Evolutionary conservation across 352 stramenopile species (phyloP).

Genomic region (Phytophthora cryptogea): DNA sequence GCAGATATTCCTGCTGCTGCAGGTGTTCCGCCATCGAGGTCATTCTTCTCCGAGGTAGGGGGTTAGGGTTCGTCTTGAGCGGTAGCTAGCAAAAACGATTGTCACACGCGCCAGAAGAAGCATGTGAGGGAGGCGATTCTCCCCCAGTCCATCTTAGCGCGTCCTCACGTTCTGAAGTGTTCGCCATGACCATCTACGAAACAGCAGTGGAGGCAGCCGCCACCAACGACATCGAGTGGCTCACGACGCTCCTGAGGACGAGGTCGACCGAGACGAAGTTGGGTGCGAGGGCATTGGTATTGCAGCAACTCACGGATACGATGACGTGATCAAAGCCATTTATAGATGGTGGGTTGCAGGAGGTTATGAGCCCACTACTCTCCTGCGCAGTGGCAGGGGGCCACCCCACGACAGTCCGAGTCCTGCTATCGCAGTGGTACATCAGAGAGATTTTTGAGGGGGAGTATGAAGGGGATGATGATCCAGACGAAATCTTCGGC

Average conservation of each 20-base stretch:
- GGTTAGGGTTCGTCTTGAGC: no score
- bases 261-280: constrained; percentile 2
- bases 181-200: constrained; percentile 4
- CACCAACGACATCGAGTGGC: constrained; percentile 2
- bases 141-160: background rate
- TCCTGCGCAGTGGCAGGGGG: no score
- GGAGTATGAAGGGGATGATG: no score
- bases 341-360: constrained; percentile 3
- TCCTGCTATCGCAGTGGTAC: no score
- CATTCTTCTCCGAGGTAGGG: no score
- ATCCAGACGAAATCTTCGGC: no score
- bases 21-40: no score
- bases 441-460: no score
- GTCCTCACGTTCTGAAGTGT: constrained; percentile 3
- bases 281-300: background rate
- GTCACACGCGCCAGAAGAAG: background rate
- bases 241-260: background rate
- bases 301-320: background rate
- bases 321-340: constrained; percentile 1
- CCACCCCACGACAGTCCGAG: no score
- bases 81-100: no score
- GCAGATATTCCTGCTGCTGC: no score
- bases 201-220: constrained; percentile 6
- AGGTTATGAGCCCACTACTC: background rate
- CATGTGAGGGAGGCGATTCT: background rate